Base-by-base conservation (phyloP, 129 eudicot genomes). In the Saussurea involucrata region DNA sequence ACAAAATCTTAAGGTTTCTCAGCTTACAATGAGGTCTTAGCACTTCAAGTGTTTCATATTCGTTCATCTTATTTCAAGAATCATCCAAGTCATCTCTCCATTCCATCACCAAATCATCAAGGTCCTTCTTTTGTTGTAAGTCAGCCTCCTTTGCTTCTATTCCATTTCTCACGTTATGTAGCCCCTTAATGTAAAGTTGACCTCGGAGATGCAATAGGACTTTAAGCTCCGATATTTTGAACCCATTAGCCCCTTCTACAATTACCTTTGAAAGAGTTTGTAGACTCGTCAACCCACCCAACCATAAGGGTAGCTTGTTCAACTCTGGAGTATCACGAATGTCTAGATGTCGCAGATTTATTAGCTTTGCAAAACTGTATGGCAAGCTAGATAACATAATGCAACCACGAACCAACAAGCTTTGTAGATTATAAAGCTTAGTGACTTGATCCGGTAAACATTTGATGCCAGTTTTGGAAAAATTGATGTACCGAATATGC, bases 291-390 rank as follows among this genome's bases (percentile, higher is more conserved):
- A 88, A 37, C 15, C 58, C 72, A 65, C 87, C 77, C 12, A 85
- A 76, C 32, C 82, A 84, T 0, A 8, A 40, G 0, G 92, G 87
- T 68, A 85, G 61, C 37, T 70, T 84, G 17, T 75, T 66, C 68
- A 84, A 72, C 31, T 37, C 24, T 25, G 72, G 78, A 18, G 90
- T 86, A 27, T 55, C 57, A 8, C 75, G 53, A 53, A 72, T 76
- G 28, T 85, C 82, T n/a, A 85, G 81, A 77, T 85, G 86, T 0
- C 87, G 79, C 2, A 85, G 46, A 60, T 77, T 82, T 3, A 36
- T 28, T n/a, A 88, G 25, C 22, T 77, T 25, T n/a, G 37, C 69
- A 7, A 80, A 4, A 11, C 69, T 25, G 0, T 66, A 29, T 12
- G 87, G 87, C 80, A 85, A 21, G 75, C 60, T 80, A 37, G 27